Percentiles rank a stretch among this genome's conserved stretches.
Conservation (phyloP, 306 rosid genomes). For the Fragaria iinumae region DNA sequence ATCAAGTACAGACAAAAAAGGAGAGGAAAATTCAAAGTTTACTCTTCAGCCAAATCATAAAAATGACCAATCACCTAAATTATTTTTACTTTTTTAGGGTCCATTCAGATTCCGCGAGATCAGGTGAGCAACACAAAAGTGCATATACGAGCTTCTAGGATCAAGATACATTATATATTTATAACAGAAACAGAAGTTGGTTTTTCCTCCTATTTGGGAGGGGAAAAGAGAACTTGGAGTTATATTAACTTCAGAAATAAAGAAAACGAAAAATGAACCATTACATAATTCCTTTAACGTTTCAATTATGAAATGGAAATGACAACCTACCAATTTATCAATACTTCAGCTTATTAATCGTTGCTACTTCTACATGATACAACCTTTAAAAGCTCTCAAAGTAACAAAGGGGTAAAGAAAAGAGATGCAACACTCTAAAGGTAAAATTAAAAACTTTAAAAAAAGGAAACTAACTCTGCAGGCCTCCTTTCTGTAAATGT, state of each 20-base stretch:
- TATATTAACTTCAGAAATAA: constrained; percentile 5
- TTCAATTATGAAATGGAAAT: constrained; percentile 38
- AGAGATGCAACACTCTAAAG: constrained; percentile 27
- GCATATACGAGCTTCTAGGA: background rate
- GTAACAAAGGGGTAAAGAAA: constrained; percentile 24
- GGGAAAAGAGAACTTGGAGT: background rate
- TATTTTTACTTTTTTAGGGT: background rate
- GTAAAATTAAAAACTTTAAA: background rate
- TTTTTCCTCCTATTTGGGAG: background rate
- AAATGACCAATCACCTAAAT: background rate
- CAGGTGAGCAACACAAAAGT: background rate
- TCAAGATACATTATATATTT: background rate
- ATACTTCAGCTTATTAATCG: constrained; percentile 41
- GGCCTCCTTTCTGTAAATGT: constrained; percentile 41
- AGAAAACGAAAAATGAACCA: constrained; percentile 26
- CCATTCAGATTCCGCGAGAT: constrained; percentile 6
- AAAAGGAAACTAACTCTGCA: constrained; percentile 31
- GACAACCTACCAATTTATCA: constrained; percentile 42
- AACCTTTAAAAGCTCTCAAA: constrained; percentile 40
- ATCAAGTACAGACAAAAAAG: background rate
- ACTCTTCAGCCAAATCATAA: constrained; percentile 7
- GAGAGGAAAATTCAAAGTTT: background rate
- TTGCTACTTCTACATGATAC: constrained; percentile 43
- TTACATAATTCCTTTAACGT: constrained; percentile 37
- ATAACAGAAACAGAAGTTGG: background rate